phyloP scores from a whole-genome alignment of 805 yeast genomes.

The Wickerhamomyces ciferrii region DNA sequence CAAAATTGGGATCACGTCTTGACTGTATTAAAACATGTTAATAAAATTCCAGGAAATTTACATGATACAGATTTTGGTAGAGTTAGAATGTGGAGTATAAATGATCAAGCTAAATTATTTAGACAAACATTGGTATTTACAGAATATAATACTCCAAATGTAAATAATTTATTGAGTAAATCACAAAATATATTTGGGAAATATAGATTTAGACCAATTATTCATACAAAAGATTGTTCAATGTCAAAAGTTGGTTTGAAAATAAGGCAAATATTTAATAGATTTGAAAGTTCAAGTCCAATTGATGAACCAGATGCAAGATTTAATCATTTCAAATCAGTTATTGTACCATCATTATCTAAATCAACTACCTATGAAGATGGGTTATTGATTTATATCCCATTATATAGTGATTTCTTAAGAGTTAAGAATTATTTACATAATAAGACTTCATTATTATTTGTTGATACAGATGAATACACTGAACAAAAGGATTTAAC shows the following conservation, averaged over 20 bases:
- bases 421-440: conserved; percentile 62
- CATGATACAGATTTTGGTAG: conserved; percentile 88
- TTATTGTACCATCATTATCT: conserved; percentile 64
- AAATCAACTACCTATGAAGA: conserved; percentile 55
- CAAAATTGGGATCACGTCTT: conserved; percentile 88
- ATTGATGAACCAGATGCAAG: conserved; percentile 75
- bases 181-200: conserved; percentile 57
- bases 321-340: conserved; percentile 73
- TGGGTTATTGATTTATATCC: conserved; percentile 78
- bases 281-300: conserved; percentile 57
- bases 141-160: conserved; percentile 76
- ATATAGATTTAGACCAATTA: conserved; percentile 45
- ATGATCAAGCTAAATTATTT: conserved; percentile 66
- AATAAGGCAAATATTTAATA: conserved; percentile 63
- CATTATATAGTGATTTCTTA: conserved; percentile 82
- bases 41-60: conserved; percentile 71
- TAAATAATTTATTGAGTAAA: conserved; percentile 54
- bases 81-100: conserved; percentile 87
- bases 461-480: conserved; percentile 80
- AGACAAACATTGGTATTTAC: conserved; percentile 77
- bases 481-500: conserved; percentile 66
- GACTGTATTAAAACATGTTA: conserved; percentile 62
- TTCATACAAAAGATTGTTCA: conserved; percentile 42
- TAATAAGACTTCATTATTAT: conserved; percentile 55
- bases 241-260: conserved; percentile 62